Conservation (phyloP, 2,329 filamentous ascomycete species). For the Sarocladium oryzae region DNA sequence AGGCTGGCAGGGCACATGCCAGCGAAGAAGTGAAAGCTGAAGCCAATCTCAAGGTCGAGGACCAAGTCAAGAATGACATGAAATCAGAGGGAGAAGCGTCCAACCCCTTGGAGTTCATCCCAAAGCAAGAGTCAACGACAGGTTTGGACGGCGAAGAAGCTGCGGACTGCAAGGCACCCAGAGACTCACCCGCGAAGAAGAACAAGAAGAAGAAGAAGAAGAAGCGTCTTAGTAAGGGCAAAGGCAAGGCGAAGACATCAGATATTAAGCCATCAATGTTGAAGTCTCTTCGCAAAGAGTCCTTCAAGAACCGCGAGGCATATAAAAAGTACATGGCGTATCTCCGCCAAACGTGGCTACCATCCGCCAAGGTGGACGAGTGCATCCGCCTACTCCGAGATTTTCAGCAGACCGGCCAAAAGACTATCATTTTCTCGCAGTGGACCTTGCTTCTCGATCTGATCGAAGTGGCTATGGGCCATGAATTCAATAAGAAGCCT, state of each 20-base stretch:
- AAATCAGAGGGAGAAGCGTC: slow-evolving; percentile 15
- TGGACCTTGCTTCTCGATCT: slow-evolving; percentile 71
- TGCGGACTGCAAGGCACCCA: slow-evolving; percentile 14
- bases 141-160: not conserved
- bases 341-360: slow-evolving; percentile 62
- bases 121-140: not conserved
- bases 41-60: not conserved
- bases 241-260: slow-evolving; percentile 17
- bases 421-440: slow-evolving; percentile 71
- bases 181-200: slow-evolving; percentile 20
- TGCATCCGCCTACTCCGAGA: slow-evolving; percentile 67
- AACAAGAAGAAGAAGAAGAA: slow-evolving; percentile 27
- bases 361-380: slow-evolving; percentile 77
- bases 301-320: slow-evolving; percentile 54
- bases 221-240: slow-evolving; percentile 32
- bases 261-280: slow-evolving; percentile 50
- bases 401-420: slow-evolving; percentile 54
- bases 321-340: slow-evolving; percentile 64
- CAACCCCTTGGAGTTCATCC: not conserved
- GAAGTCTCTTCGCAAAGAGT: slow-evolving; percentile 59
- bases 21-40: slow-evolving; percentile 14
- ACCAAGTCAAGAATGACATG: slow-evolving; percentile 12
- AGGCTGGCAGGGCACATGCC: not conserved
- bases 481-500: slow-evolving; percentile 47
- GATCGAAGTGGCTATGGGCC: slow-evolving; percentile 64